Base-by-base conservation (phyloP, 352 stramenopile genomes). In the Phytophthora tubulina region DNA sequence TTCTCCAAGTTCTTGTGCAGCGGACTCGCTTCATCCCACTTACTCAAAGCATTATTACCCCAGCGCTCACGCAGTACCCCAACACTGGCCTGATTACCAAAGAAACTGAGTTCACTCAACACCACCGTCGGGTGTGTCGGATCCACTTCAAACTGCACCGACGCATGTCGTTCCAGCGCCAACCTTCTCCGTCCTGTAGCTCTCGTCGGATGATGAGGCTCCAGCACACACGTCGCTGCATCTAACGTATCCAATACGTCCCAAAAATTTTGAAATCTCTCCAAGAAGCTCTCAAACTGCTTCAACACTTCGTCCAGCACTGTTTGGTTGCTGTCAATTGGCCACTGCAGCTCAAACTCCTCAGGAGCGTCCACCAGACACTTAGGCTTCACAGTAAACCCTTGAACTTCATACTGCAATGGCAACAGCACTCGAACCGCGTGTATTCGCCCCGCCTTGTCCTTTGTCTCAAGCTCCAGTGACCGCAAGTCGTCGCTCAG, bases 221-320 rank as follows among this genome's bases (percentile, higher is more conserved):
- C 88, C 32, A 96, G 46, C 8, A 96, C 90, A 66, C 86, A 96
- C 36, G 82, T 90, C 3, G 79, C 66, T 15, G 76, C 76, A 75
- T 96, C 88, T 2, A 96, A 30, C n/a, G 82, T 86, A 54, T 96
- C 88, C 11, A 96, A 48, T 0, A 82, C 81, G 46, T 92, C 78
- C 88, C 90, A 96, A 64, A 96, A 96, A 0, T n/a, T 39, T 72
- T 95, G 88, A 73, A 87, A 94, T 10, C 66, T 79, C 11, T 70
- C 65, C 5, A 95, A 63, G 38, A 94, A 90, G 11, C 31, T 36
- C 36, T 90, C 64, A 60, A 93, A 88, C 72, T 94, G 77, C 17
- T 57, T 44, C 39, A 92, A 32, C 7, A 87, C 49, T 7, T 67
- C 54, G n/a, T 73, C 54, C 33, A 91, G 39, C 21, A 81, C 41